Percentiles rank a stretch among this genome's conserved stretches.
Conservation (phyloP, 1,284 basidiomycete genomes). For the Veloporphyrellus conicus region DNA sequence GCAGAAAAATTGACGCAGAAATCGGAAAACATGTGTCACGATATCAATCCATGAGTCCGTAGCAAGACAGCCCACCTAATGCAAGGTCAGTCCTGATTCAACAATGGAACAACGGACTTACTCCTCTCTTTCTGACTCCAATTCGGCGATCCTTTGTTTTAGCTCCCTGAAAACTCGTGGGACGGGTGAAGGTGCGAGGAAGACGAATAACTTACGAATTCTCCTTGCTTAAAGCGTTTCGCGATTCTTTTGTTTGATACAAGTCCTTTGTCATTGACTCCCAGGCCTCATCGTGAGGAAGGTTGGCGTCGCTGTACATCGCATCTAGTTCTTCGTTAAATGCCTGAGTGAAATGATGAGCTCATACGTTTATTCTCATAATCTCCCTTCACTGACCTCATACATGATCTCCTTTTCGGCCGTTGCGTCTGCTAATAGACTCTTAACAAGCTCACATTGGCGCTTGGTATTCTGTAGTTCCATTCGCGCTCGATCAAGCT, state of each 20-base stretch:
- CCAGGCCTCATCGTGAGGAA: slow-evolving; percentile 78
- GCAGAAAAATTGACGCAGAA: slow-evolving; percentile 18
- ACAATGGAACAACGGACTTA: slow-evolving; percentile 40
- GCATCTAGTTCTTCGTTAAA: slow-evolving; percentile 89
- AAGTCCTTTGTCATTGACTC: slow-evolving; percentile 69
- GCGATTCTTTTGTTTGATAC: slow-evolving; percentile 66
- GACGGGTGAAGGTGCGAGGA: neutral
- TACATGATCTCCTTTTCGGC: slow-evolving; percentile 88
- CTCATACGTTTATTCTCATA: slow-evolving; percentile 4
- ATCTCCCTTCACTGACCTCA: slow-evolving; percentile 51
- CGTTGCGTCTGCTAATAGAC: slow-evolving; percentile 69
- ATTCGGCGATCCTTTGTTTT: slow-evolving; percentile 66
- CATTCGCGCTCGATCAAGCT: slow-evolving; percentile 56
- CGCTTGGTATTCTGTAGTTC: slow-evolving; percentile 68
- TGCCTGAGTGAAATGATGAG: slow-evolving; percentile 46
- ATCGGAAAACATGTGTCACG: slow-evolving; percentile 26
- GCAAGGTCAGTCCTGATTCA: slow-evolving; percentile 14
- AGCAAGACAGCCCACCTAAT: slow-evolving; percentile 63
- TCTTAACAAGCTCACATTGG: slow-evolving; percentile 73
- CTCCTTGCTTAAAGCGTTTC: slow-evolving; percentile 69
- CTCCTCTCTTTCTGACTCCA: slow-evolving; percentile 75
- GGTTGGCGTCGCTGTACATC: slow-evolving; percentile 77
- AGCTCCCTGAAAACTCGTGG: slow-evolving; percentile 48
- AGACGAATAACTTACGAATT: slow-evolving; percentile 58
- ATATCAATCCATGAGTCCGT: slow-evolving; percentile 47